phyloP scores from a whole-genome alignment of 2,329 filamentous ascomycete genomes.

The Chaetothyriales sp. region DNA sequence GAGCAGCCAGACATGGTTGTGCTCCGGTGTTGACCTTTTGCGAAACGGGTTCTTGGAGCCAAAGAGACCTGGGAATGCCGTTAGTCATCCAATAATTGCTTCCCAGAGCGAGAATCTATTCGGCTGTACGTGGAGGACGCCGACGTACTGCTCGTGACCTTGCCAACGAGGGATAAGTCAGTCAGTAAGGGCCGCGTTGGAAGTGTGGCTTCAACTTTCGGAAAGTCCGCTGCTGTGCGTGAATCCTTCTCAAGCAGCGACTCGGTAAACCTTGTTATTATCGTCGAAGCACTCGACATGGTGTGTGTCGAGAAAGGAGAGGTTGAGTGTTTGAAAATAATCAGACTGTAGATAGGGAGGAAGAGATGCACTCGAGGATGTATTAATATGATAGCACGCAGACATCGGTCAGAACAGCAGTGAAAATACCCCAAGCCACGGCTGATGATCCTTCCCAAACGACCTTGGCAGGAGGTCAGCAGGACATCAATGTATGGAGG shows the following conservation, averaged over 20 bases:
- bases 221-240: constrained; percentile 18
- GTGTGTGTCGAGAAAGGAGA: background rate
- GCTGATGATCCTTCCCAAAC: background rate
- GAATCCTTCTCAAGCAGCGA: constrained; percentile 17
- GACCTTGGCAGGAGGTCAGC: background rate
- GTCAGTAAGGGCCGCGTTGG: constrained; percentile 15
- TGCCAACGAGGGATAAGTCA: constrained; percentile 18
- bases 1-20: constrained; percentile 72
- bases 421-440: background rate
- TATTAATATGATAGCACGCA: background rate
- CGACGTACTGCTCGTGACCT: constrained; percentile 12
- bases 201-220: constrained; percentile 14
- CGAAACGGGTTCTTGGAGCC: constrained; percentile 43
- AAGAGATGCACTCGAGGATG: background rate
- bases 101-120: background rate
- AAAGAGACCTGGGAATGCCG: constrained; percentile 17
- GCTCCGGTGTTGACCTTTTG: constrained; percentile 44
- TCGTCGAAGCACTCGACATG: background rate
- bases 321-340: background rate
- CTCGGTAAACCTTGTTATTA: constrained; percentile 5
- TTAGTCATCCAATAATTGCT: constrained; percentile 1
- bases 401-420: background rate
- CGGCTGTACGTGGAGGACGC: background rate
- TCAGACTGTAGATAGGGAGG: background rate
- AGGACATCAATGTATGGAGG: background rate